phyloP scores from a whole-genome alignment of 805 yeast genomes.

The Saccharomycopsis fibuligera region DNA sequence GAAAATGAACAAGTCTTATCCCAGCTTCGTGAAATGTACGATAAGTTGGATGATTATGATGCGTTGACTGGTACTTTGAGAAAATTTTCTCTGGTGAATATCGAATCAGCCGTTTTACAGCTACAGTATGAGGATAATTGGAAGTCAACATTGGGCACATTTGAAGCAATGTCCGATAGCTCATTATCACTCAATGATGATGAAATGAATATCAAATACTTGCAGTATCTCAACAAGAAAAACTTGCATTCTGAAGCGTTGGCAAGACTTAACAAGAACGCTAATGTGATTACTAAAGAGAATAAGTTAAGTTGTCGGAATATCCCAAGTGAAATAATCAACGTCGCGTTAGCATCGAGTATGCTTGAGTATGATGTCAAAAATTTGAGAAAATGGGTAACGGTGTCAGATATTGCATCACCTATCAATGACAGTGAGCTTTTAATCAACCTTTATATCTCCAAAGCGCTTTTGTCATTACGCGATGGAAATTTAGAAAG shows the following conservation, averaged over 20 bases:
- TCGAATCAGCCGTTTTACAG: constrained; percentile 71
- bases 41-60: constrained; percentile 84
- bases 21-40: constrained; percentile 72
- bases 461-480: constrained; percentile 51
- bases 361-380: constrained; percentile 53
- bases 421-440: constrained; percentile 46
- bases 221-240: constrained; percentile 69
- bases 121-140: constrained; percentile 83
- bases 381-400: constrained; percentile 53
- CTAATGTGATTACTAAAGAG: not conserved
- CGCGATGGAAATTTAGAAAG: constrained; percentile 33
- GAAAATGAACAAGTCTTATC: constrained; percentile 32
- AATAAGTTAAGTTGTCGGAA: not conserved
- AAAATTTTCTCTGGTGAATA: constrained; percentile 58
- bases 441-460: constrained; percentile 55
- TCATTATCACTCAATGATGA: constrained; percentile 8
- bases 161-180: constrained; percentile 53
- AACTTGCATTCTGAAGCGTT: constrained; percentile 67
- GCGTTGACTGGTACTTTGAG: constrained; percentile 81
- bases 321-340: constrained; percentile 52
- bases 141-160: constrained; percentile 82
- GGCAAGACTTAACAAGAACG: constrained; percentile 32
- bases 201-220: constrained; percentile 34
- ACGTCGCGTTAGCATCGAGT: constrained; percentile 70
- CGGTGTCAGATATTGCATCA: constrained; percentile 38